phyloP scores from a whole-genome alignment of 805 yeast genomes.

The Nakazawaea laoshanensis region DNA sequence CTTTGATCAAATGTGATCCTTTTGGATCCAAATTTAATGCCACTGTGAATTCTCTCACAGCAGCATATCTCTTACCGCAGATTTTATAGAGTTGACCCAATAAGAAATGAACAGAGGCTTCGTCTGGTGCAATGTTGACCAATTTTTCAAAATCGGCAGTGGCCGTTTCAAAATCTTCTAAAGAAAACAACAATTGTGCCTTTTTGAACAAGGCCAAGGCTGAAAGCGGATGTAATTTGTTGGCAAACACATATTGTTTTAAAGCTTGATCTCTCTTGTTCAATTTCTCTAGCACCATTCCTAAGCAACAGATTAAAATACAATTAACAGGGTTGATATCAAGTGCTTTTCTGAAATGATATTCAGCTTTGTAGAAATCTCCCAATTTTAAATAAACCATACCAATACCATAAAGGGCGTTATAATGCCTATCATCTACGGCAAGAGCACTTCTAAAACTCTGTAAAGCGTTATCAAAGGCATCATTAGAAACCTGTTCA shows the following conservation, averaged over 20 bases:
- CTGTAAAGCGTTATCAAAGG: conserved; percentile 80
- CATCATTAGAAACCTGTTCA: conserved; percentile 81
- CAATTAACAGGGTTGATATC: conserved; percentile 86
- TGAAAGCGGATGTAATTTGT: conserved; percentile 74
- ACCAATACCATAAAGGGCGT: conserved; percentile 93
- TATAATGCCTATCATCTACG: conserved; percentile 77
- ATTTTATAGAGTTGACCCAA: conserved; percentile 81
- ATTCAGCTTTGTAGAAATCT: conserved; percentile 73
- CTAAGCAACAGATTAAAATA: conserved; percentile 85
- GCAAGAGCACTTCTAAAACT: conserved; percentile 74
- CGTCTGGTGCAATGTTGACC: conserved; percentile 80
- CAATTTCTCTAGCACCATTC: conserved; percentile 80
- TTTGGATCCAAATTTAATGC: conserved; percentile 91
- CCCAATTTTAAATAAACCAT: conserved; percentile 88
- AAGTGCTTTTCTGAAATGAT: conserved; percentile 80
- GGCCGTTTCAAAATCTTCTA: conserved; percentile 68
- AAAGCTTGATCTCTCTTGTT: conserved; percentile 66
- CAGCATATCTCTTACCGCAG: conserved; percentile 64
- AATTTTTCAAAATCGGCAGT: conserved; percentile 66
- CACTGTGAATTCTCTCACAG: conserved; percentile 77
- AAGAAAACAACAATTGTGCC: conserved; percentile 69
- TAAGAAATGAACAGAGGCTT: conserved; percentile 85
- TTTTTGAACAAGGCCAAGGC: conserved; percentile 84
- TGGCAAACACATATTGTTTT: conserved; percentile 74
- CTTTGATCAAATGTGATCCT: conserved; percentile 77